phyloP scores from a whole-genome alignment of 257 asterid genomes.

The Vinca minor region DNA sequence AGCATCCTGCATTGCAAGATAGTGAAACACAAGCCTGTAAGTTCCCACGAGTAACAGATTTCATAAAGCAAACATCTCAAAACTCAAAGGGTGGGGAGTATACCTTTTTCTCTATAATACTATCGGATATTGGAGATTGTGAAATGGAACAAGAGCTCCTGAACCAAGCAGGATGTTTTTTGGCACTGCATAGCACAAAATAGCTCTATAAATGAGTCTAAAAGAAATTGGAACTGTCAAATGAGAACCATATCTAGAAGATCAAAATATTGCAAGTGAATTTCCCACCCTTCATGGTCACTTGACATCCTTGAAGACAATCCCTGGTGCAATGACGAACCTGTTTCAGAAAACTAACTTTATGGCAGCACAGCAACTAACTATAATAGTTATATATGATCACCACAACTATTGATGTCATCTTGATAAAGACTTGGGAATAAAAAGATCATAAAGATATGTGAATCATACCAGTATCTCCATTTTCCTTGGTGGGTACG shows the following conservation, averaged over 20 bases:
- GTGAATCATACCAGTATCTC: conserved; percentile 28
- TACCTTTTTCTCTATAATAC: conserved; percentile 37
- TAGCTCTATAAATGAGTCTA: conserved; percentile 18
- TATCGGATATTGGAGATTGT: conserved; percentile 22
- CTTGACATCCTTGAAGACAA: conserved; percentile 20
- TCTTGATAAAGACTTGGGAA: neutral
- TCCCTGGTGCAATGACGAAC: conserved; percentile 30
- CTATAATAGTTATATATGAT: neutral
- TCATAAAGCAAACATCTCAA: neutral
- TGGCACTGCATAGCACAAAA: conserved; percentile 26
- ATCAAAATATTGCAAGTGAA: conserved; percentile 27
- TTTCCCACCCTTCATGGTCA: conserved; percentile 26
- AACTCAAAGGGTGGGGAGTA: conserved; percentile 6
- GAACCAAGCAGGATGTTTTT: conserved; percentile 31
- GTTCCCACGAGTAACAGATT: too few relatives aligned
- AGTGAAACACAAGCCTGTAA: conserved; percentile 5
- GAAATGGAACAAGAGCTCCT: conserved; percentile 24
- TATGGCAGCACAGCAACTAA: conserved; percentile 1
- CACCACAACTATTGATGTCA: neutral
- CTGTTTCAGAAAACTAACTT: conserved; percentile 25
- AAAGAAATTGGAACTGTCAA: conserved; percentile 6
- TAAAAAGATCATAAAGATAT: neutral
- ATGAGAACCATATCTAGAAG: conserved; percentile 1
- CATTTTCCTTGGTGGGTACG: conserved; percentile 20
- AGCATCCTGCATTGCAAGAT: conserved; percentile 27